phyloP scores from a whole-genome alignment of 805 yeast genomes.

The Candida patagonica region DNA sequence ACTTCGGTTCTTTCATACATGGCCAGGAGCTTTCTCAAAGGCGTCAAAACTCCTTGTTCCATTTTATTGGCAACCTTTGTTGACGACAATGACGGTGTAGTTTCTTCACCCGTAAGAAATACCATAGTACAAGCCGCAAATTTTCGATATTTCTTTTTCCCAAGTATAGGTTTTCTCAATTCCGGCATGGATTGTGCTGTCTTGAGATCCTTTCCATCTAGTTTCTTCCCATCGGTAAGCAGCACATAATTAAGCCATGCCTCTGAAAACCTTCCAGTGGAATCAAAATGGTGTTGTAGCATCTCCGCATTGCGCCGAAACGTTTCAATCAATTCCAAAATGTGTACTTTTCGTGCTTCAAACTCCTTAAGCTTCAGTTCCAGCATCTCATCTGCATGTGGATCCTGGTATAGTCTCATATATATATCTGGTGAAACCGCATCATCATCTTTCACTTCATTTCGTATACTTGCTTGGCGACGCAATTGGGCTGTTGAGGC shows the following conservation, averaged over 20 bases:
- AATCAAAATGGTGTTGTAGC: slow-evolving; percentile 15
- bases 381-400: slow-evolving; percentile 10
- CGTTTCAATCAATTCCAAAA: slow-evolving; percentile 10
- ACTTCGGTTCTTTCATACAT: slow-evolving; percentile 15
- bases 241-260: slow-evolving; percentile 16
- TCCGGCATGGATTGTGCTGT: slow-evolving; percentile 4
- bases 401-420: slow-evolving; percentile 6
- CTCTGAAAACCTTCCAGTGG: slow-evolving; percentile 13
- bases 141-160: slow-evolving; percentile 8
- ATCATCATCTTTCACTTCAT: too few species aligned
- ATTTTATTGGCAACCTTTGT: slow-evolving; percentile 11
- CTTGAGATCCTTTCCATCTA: too few species aligned
- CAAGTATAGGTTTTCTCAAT: not conserved
- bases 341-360: slow-evolving; percentile 7
- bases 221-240: slow-evolving; percentile 6
- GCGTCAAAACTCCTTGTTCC: slow-evolving; percentile 12
- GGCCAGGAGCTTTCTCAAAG: slow-evolving; percentile 13
- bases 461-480: too few species aligned
- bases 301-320: slow-evolving; percentile 9
- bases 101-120: slow-evolving; percentile 12
- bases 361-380: slow-evolving; percentile 11
- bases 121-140: slow-evolving; percentile 14
- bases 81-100: slow-evolving; percentile 10
- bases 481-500: too few species aligned
- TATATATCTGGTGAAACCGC: too few species aligned